A percentile compares a stretch with the other conserved stretches of the same genome.
Evolutionary conservation across 176 grass and related monocot genomes (phyloP).

Genomic region (Alloteropsis semialata): DNA sequence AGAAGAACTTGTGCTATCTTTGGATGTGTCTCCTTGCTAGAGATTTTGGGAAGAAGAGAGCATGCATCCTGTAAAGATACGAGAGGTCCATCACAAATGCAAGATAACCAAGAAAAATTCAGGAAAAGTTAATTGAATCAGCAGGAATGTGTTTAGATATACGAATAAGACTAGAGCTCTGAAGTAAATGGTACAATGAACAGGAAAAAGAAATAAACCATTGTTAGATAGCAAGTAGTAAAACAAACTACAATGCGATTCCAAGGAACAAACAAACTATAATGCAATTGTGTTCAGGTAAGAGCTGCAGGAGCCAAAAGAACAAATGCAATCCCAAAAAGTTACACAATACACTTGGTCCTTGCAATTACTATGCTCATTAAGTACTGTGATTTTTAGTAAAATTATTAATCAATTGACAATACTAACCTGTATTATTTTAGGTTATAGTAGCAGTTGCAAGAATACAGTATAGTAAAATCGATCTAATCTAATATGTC

Average conservation of each 20-base stretch:
- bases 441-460: background rate
- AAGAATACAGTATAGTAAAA: background rate
- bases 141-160: background rate
- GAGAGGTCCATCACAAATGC: slow-evolving; percentile 18
- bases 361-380: background rate
- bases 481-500: background rate
- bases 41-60: slow-evolving; percentile 72
- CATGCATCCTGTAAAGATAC: slow-evolving; percentile 63
- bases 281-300: slow-evolving; percentile 5
- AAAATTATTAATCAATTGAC: background rate
- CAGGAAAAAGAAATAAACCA: slow-evolving; percentile 11
- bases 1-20: slow-evolving; percentile 93
- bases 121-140: background rate
- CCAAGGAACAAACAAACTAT: background rate
- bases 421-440: background rate
- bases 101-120: background rate
- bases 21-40: slow-evolving; percentile 75
- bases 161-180: slow-evolving; percentile 8
- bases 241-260: background rate
- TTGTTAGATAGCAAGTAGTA: slow-evolving; percentile 1
- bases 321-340: background rate
- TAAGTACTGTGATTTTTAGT: background rate
- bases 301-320: background rate
- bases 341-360: background rate
- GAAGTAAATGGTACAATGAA: slow-evolving; percentile 5